These are phyloP conservation scores for Aspergillus carlsbadensis DNA, from an alignment of 495 filamentous ascomycete genomes.

Conservation along the genomic window DNA sequence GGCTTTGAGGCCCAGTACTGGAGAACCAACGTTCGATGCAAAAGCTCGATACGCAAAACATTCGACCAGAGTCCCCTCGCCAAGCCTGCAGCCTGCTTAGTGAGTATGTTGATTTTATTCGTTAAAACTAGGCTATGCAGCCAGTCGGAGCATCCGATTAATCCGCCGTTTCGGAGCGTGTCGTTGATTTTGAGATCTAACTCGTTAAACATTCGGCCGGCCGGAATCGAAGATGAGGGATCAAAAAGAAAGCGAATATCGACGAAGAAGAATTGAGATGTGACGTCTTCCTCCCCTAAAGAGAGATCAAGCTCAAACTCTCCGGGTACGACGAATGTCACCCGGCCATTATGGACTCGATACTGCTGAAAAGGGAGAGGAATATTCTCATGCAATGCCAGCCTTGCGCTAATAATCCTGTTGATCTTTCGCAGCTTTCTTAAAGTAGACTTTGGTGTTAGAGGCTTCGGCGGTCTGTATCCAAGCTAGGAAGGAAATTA, in stretches of 20 bases:
- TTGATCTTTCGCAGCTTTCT: slow-evolving; percentile 77
- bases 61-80: slow-evolving; percentile 69
- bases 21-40: slow-evolving; percentile 76
- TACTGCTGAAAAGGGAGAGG: slow-evolving; percentile 72
- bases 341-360: slow-evolving; percentile 72
- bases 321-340: slow-evolving; percentile 75
- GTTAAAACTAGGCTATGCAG: slow-evolving; percentile 84
- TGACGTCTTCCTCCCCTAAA: slow-evolving; percentile 75
- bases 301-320: slow-evolving; percentile 95
- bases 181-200: slow-evolving; percentile 72
- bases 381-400: slow-evolving; percentile 73
- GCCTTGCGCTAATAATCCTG: slow-evolving; percentile 72
- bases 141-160: slow-evolving; percentile 77
- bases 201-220: slow-evolving; percentile 53
- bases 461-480: slow-evolving; percentile 72
- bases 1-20: slow-evolving; percentile 82
- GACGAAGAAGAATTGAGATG: slow-evolving; percentile 86
- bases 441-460: slow-evolving; percentile 64
- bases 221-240: slow-evolving; percentile 62
- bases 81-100: slow-evolving; percentile 71
- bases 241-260: slow-evolving; percentile 83
- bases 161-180: slow-evolving; percentile 59
- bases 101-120: slow-evolving; percentile 78
- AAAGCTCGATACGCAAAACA: slow-evolving; percentile 66
- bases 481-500: slow-evolving; percentile 53